Percentiles rank a stretch among this genome's conserved stretches.
Conservation (phyloP, 306 rosid genomes). For the Quercus alba region DNA sequence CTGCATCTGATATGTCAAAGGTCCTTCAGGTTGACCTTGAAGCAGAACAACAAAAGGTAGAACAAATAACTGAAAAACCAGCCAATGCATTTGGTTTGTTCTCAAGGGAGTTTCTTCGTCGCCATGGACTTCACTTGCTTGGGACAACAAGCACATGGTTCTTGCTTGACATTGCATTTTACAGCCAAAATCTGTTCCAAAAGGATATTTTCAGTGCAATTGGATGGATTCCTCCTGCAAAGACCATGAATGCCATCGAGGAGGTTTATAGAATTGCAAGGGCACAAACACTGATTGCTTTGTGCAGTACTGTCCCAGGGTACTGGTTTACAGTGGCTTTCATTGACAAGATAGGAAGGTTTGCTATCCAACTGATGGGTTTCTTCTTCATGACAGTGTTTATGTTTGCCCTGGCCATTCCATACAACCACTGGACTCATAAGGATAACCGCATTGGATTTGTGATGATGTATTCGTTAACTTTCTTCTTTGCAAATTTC, state of each 20-base stretch:
- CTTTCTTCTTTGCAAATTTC: conserved; percentile 75
- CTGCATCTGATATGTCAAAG: conserved; percentile 69
- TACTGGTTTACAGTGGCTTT: conserved; percentile 74
- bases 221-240: conserved; percentile 73
- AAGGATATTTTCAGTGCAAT: conserved; percentile 71
- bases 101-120: conserved; percentile 48
- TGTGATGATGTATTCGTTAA: conserved; percentile 51
- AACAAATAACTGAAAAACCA: not conserved
- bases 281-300: conserved; percentile 76
- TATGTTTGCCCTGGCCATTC: conserved; percentile 76
- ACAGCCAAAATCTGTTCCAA: conserved; percentile 72
- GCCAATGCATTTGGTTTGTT: conserved; percentile 38
- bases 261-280: conserved; percentile 59
- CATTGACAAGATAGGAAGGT: conserved; percentile 69
- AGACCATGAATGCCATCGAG: conserved; percentile 62
- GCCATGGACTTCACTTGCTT: conserved; percentile 66
- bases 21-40: conserved; percentile 57
- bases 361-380: conserved; percentile 66
- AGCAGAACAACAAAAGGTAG: conserved; percentile 25
- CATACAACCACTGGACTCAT: conserved; percentile 67
- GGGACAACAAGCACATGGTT: conserved; percentile 77
- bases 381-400: conserved; percentile 83
- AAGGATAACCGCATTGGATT: conserved; percentile 57
- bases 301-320: conserved; percentile 78
- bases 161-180: conserved; percentile 67